Evolutionary conservation across 768 basidiomycete species (phyloP).

Genomic region (Royoungia palumana): DNA sequence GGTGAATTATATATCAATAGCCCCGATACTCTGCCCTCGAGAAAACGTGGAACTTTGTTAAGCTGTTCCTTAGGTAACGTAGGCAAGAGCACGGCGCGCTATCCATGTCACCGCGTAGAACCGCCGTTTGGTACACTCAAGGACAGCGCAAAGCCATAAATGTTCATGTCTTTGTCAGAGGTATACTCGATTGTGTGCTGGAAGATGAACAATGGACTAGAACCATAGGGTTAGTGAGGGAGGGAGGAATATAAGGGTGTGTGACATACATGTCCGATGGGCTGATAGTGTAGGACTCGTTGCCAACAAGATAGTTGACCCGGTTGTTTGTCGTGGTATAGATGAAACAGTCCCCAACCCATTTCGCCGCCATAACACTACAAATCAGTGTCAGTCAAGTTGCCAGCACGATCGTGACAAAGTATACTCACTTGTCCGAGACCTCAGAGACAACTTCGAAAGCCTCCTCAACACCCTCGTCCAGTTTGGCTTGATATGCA

Average conservation of each 20-base stretch:
- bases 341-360: constrained; percentile 98
- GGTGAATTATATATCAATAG: no score
- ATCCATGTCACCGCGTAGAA: constrained; percentile 86
- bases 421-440: constrained; percentile 67
- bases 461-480: constrained; percentile 96
- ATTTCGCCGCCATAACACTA: constrained; percentile 93
- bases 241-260: constrained; percentile 34
- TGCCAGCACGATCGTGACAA: constrained; percentile 11
- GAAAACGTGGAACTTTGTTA: constrained; percentile 91
- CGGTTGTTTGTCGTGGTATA: constrained; percentile 89
- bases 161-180: constrained; percentile 92
- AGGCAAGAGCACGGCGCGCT: constrained; percentile 80
- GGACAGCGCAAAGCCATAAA: constrained; percentile 79
- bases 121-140: constrained; percentile 90
- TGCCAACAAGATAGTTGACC: constrained; percentile 92
- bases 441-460: constrained; percentile 92
- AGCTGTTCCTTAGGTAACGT: constrained; percentile 86
- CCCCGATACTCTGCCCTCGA: constrained; percentile 90
- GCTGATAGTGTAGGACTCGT: constrained; percentile 89
- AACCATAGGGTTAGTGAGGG: constrained; percentile 1
- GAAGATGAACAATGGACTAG: constrained; percentile 86
- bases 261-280: constrained; percentile 85
- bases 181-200: constrained; percentile 90
- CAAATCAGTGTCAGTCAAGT: constrained; percentile 1
- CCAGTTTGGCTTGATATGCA: constrained; percentile 77